Base-by-base conservation (phyloP, 2,329 filamentous ascomycete species). In the Hypoxylon sp. region DNA sequence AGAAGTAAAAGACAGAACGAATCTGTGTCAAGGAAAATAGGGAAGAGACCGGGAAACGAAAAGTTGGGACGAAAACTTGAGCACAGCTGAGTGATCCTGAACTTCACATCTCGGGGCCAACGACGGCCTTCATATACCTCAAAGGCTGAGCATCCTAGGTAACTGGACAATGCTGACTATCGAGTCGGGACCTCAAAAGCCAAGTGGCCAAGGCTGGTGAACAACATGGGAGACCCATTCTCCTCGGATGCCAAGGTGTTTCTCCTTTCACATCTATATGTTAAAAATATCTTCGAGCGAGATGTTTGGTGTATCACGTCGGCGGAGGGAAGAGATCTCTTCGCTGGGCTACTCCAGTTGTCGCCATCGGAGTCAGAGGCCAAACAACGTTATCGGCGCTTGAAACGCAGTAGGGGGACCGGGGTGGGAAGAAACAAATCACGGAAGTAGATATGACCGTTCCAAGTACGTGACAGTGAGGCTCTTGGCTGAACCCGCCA, bases 41-140 rank as follows among this genome's bases (percentile, higher is more conserved):
- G 72, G 65, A 72, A 70, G 70, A 73, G 70, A 71, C 66, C 53
- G 61, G 53, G 52, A 72, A 72, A 48, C 44, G 68, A 70, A 70
- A 65, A 44, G 53, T 68, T 54, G 24, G 65, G 65, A 59, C 69
- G 69, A 70, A 52, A 59, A 73, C 64, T 69, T 70, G 77, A 79
- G 77, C 78, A 71, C 77, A 78, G 78, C 77, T 79, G 72, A 70
- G 61, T 65, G 59, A 63, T 22, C 38, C 38, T 52, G 45, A 55
- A 50, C 20, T 45, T 32, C 9, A 20, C 52, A 54, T 48, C 11
- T 67, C 61, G 59, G 64, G 70, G 66, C 63, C 61, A 46, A 62
- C 60, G 67, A 70, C 49, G 57, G 60, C 58, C 72, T 71, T 74
- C 71, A 78, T 79, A 79, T 79, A 79, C 68, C 59, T 28, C 56